Evolutionary conservation across 163 green algal genomes (phyloP).

Genomic region (Chlamydomonas reinhardtii): DNA sequence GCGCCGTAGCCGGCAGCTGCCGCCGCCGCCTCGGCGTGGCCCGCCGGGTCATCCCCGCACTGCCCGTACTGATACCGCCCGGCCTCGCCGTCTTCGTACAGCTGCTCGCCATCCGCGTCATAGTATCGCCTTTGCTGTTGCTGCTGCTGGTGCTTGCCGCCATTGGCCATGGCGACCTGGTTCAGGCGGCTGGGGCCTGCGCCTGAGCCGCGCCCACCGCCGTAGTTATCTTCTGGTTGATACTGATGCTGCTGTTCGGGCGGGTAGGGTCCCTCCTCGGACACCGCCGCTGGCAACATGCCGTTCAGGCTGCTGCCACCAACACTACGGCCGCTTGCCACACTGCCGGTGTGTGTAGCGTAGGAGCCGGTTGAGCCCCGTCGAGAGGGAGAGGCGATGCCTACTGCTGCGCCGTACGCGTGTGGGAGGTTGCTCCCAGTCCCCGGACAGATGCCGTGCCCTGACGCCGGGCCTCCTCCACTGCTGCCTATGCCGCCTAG

Average conservation of each 20-base stretch:
- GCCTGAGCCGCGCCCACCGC: background rate
- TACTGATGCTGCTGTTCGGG: background rate
- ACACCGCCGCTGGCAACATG: background rate
- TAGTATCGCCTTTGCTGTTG: too few relatives aligned
- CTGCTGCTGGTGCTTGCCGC: background rate
- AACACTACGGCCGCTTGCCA: background rate
- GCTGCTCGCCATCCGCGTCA: too few relatives aligned
- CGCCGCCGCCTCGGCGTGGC: background rate
- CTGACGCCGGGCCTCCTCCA: background rate
- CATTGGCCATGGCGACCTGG: background rate
- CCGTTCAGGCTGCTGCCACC: background rate
- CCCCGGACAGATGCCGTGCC: background rate
- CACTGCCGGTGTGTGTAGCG: background rate
- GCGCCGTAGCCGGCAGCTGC: background rate
- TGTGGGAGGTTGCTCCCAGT: background rate
- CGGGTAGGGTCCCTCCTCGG: background rate
- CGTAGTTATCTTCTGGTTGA: background rate
- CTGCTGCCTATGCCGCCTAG: background rate
- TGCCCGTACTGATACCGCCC: background rate
- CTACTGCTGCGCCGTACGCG: background rate
- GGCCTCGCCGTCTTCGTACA: too few relatives aligned
- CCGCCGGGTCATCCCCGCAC: background rate
- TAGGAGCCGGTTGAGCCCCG: background rate
- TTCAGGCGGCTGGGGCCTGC: background rate
- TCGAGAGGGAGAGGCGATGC: background rate